Percentiles rank a stretch among this genome's conserved stretches.
Evolutionary conservation across 139 green algal genomes (phyloP).

Genomic region (Chlamydomonas incerta): DNA sequence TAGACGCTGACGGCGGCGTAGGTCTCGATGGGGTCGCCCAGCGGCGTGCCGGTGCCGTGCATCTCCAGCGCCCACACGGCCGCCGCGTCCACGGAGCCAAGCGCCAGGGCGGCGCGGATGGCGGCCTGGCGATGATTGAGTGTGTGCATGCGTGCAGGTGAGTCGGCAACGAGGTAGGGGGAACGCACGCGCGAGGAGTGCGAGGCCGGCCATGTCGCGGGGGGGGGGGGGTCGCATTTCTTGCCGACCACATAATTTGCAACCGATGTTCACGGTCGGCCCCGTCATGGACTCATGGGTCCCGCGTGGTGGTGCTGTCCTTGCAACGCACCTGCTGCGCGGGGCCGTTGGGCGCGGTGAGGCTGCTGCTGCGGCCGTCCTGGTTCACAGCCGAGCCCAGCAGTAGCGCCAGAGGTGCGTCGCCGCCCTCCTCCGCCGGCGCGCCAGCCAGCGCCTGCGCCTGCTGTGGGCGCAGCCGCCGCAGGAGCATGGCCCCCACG

Average conservation of each 20-base stretch:
- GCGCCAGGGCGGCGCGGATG: conserved; percentile 68
- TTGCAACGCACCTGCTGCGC: conserved; percentile 80
- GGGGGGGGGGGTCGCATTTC: too few species aligned
- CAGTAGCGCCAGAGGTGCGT: conserved; percentile 47
- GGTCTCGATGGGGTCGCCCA: conserved; percentile 90
- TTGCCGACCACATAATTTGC: too few species aligned
- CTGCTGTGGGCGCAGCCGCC: background rate
- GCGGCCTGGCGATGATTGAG: too few species aligned
- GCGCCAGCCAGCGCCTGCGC: too few species aligned
- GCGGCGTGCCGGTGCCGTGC: conserved; percentile 84
- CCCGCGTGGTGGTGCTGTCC: too few species aligned
- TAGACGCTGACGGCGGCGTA: conserved; percentile 59
- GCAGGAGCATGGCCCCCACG: conserved; percentile 10
- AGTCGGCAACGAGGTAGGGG: too few species aligned
- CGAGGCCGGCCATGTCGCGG: too few species aligned
- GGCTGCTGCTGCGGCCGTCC: conserved; percentile 85
- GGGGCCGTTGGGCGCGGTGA: conserved; percentile 91
- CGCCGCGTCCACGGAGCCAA: conserved; percentile 27
- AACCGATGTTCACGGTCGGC: too few species aligned
- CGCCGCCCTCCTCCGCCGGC: too few species aligned
- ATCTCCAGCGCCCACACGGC: conserved; percentile 66
- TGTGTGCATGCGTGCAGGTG: too few species aligned
- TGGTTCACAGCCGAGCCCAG: conserved; percentile 76
- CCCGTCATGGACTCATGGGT: too few species aligned
- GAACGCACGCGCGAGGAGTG: too few species aligned